Evolutionary conservation across 2,329 filamentous ascomycete genomes (phyloP), one percentile per base, ranked within the genome.

Genomic region (Curvularia sp.): DNA sequence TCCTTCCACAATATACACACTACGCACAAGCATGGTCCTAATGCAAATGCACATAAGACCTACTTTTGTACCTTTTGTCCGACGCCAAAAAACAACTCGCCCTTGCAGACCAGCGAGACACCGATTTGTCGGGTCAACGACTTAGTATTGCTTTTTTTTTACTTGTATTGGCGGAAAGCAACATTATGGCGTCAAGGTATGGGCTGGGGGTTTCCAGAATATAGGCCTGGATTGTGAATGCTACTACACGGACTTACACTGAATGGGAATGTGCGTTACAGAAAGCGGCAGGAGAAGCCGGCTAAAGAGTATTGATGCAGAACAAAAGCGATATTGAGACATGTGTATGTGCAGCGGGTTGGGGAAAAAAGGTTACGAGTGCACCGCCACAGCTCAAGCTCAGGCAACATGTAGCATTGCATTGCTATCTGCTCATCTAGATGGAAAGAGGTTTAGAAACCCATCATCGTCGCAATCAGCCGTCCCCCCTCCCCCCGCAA

Each of bases 311-410:
- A 55, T 55, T 55, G 47, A 36, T 38, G 28, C 19, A 19, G 27
- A 25, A 34, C 12, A 52, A 55, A 55, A 52, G 48, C 18, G 51
- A 51, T 36, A 49, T 46, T 36, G 38, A 19, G 13, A 9, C 36
- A 36, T 34, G 36, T 18, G 18, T 47, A 5, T 10, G 13, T 32
- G 27, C 19, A 43, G 1, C 23, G 30, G 25, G 18, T 25, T 30
- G 18, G 10, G 8, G 13, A 10, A 28, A 15, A 8, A 47, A 19
- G 51, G 43, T 54, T 56, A 49, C 8, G 46, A 21, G 12, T 41
- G 57, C 60, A 55, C 53, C 50, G 60, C 53, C 54, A 63, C 60
- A 63, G 42, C 18, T 53, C 25, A 15, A n/a, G 32, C 7, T 15
- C 4, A 36, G 13, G 32, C 32, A 32, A 36, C n/a, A 36, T n/a